phyloP scores from a whole-genome alignment of 495 filamentous ascomycete species.

The Penicillium silybi region DNA sequence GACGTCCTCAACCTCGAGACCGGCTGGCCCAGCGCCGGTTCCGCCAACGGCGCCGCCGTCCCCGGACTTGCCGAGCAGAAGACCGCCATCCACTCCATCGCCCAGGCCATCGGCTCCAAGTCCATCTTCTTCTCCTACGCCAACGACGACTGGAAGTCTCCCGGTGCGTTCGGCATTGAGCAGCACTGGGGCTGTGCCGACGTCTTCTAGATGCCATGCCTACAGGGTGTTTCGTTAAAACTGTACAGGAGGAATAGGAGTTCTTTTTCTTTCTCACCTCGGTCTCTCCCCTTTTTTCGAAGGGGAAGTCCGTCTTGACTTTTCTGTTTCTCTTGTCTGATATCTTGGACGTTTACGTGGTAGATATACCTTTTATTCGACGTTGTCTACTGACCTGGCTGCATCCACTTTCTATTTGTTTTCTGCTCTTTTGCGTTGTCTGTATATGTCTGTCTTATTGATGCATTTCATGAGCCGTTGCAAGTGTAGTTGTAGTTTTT shows the following conservation, averaged over 20 bases:
- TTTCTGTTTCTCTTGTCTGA: conserved; percentile 26
- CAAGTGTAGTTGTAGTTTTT: background rate
- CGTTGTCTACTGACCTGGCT: conserved; percentile 34
- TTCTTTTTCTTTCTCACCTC: conserved; percentile 18
- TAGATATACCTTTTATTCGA: conserved; percentile 40
- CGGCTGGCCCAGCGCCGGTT: conserved; percentile 78
- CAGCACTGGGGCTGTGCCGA: conserved; percentile 65
- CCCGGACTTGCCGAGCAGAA: conserved; percentile 64
- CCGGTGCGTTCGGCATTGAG: conserved; percentile 71
- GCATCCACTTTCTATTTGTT: conserved; percentile 30
- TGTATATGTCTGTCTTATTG: conserved; percentile 31
- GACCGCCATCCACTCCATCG: conserved; percentile 65
- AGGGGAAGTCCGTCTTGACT: background rate
- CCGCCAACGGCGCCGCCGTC: conserved; percentile 65
- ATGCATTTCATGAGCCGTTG: conserved; percentile 15
- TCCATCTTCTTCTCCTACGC: conserved; percentile 75
- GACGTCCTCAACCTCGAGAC: conserved; percentile 77
- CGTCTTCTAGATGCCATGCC: conserved; percentile 42
- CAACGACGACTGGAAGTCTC: conserved; percentile 78
- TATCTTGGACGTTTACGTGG: conserved; percentile 31
- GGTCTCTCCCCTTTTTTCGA: background rate
- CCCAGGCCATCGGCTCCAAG: conserved; percentile 49
- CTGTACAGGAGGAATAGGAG: conserved; percentile 34
- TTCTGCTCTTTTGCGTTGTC: conserved; percentile 12
- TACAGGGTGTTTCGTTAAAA: conserved; percentile 18